phyloP scores from a whole-genome alignment of 345 rosid species.

The Ceriops zippeliana region DNA sequence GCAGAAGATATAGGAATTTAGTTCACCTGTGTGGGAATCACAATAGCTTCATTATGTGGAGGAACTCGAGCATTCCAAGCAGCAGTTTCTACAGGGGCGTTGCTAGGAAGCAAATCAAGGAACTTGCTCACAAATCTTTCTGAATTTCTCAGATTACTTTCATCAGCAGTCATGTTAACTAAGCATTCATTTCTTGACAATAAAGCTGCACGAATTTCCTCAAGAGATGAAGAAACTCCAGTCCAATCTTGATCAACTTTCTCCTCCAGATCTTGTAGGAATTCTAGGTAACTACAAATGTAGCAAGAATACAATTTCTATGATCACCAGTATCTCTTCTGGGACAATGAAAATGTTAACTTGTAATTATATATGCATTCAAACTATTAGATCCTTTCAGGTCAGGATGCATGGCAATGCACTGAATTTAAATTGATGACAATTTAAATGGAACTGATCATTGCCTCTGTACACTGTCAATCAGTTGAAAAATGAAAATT shows the following conservation, averaged over 20 bases:
- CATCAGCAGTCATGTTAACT: conserved; percentile 86
- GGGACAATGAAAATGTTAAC: background rate
- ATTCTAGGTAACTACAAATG: conserved; percentile 71
- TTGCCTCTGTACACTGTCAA: too few relatives aligned
- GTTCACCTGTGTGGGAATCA: conserved; percentile 87
- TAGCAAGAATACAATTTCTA: conserved; percentile 16
- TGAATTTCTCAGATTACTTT: conserved; percentile 50
- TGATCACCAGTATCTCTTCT: conserved; percentile 6
- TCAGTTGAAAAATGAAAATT: background rate
- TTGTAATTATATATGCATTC: background rate
- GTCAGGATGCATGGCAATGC: background rate
- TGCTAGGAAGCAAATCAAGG: conserved; percentile 79
- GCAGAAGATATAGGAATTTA: background rate
- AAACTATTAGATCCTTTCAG: conserved; percentile 1
- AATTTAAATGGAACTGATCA: too few relatives aligned
- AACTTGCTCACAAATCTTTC: conserved; percentile 72
- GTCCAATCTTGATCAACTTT: conserved; percentile 88
- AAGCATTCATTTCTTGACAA: conserved; percentile 76
- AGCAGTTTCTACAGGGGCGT: conserved; percentile 36
- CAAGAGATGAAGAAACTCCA: conserved; percentile 80
- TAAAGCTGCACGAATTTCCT: conserved; percentile 75
- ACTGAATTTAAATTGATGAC: background rate
- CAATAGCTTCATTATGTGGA: conserved; percentile 77
- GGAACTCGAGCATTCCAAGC: conserved; percentile 65
- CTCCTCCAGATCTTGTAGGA: conserved; percentile 69